Evolutionary conservation across 164 flowering plant genomes (phyloP).

Genomic region (Aristolochia contorta): DNA sequence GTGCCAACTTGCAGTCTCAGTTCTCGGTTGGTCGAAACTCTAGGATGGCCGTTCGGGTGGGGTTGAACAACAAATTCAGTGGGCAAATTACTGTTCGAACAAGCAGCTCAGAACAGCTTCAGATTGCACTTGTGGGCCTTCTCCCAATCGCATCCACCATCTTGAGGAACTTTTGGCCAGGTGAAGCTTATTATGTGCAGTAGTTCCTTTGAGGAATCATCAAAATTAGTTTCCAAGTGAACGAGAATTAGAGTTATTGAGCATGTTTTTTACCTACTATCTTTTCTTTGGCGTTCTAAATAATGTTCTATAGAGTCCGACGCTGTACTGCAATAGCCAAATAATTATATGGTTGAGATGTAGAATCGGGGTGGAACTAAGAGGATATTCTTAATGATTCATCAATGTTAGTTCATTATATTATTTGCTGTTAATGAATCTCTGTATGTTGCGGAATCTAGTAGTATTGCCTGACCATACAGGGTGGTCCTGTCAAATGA

Average conservation of each 20-base stretch:
- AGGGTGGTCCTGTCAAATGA: too few relatives aligned
- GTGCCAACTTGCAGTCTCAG: conserved; percentile 75
- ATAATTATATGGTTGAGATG: background rate
- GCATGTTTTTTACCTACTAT: background rate
- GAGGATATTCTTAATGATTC: conserved; percentile 1
- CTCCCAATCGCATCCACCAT: conserved; percentile 56
- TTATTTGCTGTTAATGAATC: too few relatives aligned
- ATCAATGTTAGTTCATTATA: too few relatives aligned
- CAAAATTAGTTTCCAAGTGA: background rate
- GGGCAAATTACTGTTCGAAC: conserved; percentile 80
- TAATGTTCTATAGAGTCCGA: conserved; percentile 2
- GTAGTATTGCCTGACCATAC: too few relatives aligned
- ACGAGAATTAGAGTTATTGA: background rate
- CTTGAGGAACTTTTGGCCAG: conserved; percentile 45
- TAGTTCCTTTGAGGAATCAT: conserved; percentile 16
- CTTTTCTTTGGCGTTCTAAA: conserved; percentile 4
- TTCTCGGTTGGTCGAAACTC: conserved; percentile 63
- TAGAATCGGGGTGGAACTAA: conserved; percentile 19
- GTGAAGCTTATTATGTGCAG: conserved; percentile 51
- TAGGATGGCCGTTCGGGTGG: conserved; percentile 68
- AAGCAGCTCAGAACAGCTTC: conserved; percentile 85
- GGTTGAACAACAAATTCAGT: conserved; percentile 79
- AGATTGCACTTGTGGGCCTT: conserved; percentile 69
- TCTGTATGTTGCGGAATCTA: too few relatives aligned
- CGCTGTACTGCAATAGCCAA: background rate